These are phyloP conservation scores for Bromus sterilis DNA, from an alignment of 176 grass and related monocot species.

Conservation along the genomic window DNA sequence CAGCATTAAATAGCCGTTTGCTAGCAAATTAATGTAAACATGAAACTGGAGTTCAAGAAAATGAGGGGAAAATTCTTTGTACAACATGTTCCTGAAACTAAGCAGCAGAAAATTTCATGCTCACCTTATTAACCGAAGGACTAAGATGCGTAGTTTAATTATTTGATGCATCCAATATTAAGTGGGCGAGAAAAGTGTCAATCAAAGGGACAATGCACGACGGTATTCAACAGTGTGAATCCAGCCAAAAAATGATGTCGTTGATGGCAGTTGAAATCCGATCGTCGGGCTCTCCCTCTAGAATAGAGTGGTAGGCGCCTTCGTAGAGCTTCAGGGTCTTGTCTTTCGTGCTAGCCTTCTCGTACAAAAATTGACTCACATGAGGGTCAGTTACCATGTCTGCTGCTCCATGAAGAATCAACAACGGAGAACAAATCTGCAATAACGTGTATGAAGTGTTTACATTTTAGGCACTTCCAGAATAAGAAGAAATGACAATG, in stretches of 20 bases:
- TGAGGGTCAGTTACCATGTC: slow-evolving; percentile 89
- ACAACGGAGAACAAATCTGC: slow-evolving; percentile 65
- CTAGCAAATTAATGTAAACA: not conserved
- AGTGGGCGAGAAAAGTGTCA: not conserved
- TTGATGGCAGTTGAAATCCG: slow-evolving; percentile 59
- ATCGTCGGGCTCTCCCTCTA: slow-evolving; percentile 87
- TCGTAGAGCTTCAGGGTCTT: slow-evolving; percentile 90
- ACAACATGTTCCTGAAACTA: not conserved
- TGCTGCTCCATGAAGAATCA: slow-evolving; percentile 94
- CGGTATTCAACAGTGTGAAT: slow-evolving; percentile 47
- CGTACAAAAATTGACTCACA: slow-evolving; percentile 70
- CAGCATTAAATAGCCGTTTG: not conserved
- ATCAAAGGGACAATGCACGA: not conserved
- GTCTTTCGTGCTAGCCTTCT: slow-evolving; percentile 65
- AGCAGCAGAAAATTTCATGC: not conserved
- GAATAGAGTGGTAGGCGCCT: slow-evolving; percentile 63
- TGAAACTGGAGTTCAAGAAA: not conserved
- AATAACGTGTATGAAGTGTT: not conserved
- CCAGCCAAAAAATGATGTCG: slow-evolving; percentile 86
- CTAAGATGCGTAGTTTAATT: not conserved
- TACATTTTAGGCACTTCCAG: not conserved
- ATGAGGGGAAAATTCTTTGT: not conserved
- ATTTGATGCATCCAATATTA: not conserved
- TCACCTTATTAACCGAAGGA: not conserved
- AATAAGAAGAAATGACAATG: not conserved